Conservation (phyloP, 805 yeast genomes). For the Helenozyma rhizophorensis region DNA sequence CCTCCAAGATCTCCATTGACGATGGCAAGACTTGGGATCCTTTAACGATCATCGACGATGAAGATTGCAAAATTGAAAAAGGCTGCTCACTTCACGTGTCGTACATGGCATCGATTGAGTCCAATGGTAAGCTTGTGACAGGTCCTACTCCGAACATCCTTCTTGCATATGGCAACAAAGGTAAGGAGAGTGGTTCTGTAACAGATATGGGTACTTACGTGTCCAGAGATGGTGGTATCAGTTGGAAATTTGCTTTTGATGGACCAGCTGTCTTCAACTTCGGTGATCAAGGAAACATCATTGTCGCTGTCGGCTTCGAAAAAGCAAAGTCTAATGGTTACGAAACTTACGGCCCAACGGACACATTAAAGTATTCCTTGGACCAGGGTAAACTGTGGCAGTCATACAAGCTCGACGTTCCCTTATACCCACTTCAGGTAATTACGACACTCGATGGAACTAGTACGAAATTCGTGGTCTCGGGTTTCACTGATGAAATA, state of each 20-base stretch:
- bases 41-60: slow-evolving; percentile 44
- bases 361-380: slow-evolving; percentile 47
- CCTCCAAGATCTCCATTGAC: slow-evolving; percentile 39
- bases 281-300: slow-evolving; percentile 77
- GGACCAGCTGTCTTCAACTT: slow-evolving; percentile 52
- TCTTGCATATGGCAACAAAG: slow-evolving; percentile 31
- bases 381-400: slow-evolving; percentile 75
- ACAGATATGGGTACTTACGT: slow-evolving; percentile 45
- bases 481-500: slow-evolving; percentile 32
- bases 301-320: slow-evolving; percentile 51
- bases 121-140: slow-evolving; percentile 34
- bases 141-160: slow-evolving; percentile 53
- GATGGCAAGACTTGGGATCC: slow-evolving; percentile 52
- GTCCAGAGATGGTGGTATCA: slow-evolving; percentile 73
- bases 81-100: slow-evolving; percentile 48
- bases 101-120: slow-evolving; percentile 25
- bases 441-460: slow-evolving; percentile 70
- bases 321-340: background rate
- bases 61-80: slow-evolving; percentile 37
- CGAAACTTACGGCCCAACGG: slow-evolving; percentile 25
- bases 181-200: slow-evolving; percentile 18
- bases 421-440: slow-evolving; percentile 39
- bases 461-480: slow-evolving; percentile 51
- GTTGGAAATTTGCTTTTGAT: slow-evolving; percentile 58
- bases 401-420: slow-evolving; percentile 41